Percentiles rank a stretch among this genome's conserved stretches.
phyloP scores from a whole-genome alignment of 805 yeast genomes.

The Metschnikowia anglica region DNA sequence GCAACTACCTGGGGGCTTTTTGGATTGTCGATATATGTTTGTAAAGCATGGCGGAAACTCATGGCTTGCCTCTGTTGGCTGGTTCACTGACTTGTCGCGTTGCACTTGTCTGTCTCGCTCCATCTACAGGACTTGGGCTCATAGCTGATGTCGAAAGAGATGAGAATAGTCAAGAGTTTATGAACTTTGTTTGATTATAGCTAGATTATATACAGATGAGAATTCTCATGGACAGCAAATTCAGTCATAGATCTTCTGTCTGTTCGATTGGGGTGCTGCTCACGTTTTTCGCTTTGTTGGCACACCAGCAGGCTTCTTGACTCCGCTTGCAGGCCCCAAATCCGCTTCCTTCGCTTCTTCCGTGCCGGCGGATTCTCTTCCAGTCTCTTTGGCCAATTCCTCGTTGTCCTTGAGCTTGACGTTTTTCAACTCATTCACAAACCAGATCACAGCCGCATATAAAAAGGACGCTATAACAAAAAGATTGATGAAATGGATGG shows the following conservation, averaged over 20 bases:
- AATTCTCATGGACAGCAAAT: not conserved
- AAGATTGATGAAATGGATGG: slow-evolving; percentile 64
- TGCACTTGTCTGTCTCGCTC: not conserved
- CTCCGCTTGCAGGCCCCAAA: slow-evolving; percentile 13
- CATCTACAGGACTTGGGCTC: slow-evolving; percentile 8
- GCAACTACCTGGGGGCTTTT: slow-evolving; percentile 43
- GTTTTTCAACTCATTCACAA: slow-evolving; percentile 61
- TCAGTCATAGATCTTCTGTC: not conserved
- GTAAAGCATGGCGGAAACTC: slow-evolving; percentile 52
- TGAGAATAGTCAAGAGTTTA: too few relatives aligned
- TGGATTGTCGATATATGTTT: slow-evolving; percentile 50
- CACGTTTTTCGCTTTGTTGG: slow-evolving; percentile 19
- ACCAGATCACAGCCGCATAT: slow-evolving; percentile 88
- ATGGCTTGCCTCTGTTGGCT: slow-evolving; percentile 22
- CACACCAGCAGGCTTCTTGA: slow-evolving; percentile 5
- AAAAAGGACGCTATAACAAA: slow-evolving; percentile 58
- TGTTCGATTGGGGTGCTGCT: not conserved
- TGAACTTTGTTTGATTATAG: too few relatives aligned
- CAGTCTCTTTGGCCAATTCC: slow-evolving; percentile 33
- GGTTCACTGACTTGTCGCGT: not conserved
- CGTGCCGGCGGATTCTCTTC: slow-evolving; percentile 4
- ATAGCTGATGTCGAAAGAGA: too few relatives aligned
- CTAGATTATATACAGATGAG: not conserved
- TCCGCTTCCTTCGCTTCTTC: slow-evolving; percentile 16
- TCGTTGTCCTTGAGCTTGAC: slow-evolving; percentile 48